Conservation (phyloP, 352 stramenopile species). For the Globisporangium paroecandrum region DNA sequence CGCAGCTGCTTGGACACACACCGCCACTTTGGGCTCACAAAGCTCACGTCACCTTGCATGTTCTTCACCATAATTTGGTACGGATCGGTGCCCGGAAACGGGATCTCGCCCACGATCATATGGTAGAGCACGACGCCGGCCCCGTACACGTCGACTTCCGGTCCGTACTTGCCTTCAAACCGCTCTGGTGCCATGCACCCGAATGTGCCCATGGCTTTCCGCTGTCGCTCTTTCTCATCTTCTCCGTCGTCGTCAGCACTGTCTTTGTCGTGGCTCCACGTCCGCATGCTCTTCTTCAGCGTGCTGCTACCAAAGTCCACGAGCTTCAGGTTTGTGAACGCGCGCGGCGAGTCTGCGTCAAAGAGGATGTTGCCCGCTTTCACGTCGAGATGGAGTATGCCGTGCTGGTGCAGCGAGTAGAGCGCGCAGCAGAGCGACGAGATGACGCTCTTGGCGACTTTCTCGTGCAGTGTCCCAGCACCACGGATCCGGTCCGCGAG, state of each 20-base stretch:
- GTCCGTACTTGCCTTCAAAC: conserved; percentile 46
- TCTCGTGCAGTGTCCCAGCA: conserved; percentile 30
- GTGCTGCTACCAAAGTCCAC: conserved; percentile 61
- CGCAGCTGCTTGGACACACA: conserved; percentile 33
- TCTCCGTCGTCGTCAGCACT: neutral
- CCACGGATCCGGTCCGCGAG: conserved; percentile 44
- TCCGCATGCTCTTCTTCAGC: conserved; percentile 3
- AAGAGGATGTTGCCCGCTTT: conserved; percentile 70
- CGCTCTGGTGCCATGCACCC: conserved; percentile 67
- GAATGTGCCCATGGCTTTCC: conserved; percentile 40
- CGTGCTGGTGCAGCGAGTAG: conserved; percentile 43
- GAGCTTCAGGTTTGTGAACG: conserved; percentile 58
- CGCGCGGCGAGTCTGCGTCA: conserved; percentile 29
- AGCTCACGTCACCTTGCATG: conserved; percentile 53
- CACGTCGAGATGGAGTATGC: conserved; percentile 60
- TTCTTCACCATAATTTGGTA: conserved; percentile 64
- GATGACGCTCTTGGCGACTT: conserved; percentile 33
- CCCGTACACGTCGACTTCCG: conserved; percentile 59
- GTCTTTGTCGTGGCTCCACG: conserved; percentile 1
- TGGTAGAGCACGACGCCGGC: conserved; percentile 59
- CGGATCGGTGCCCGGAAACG: conserved; percentile 36
- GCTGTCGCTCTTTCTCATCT: conserved; percentile 12
- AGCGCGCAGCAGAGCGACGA: conserved; percentile 46
- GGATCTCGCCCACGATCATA: conserved; percentile 51
- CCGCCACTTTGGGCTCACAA: conserved; percentile 33